Base-by-base conservation (phyloP, 805 yeast species). In the fission yeast (Schizosaccharomyces pombe) region DNA sequence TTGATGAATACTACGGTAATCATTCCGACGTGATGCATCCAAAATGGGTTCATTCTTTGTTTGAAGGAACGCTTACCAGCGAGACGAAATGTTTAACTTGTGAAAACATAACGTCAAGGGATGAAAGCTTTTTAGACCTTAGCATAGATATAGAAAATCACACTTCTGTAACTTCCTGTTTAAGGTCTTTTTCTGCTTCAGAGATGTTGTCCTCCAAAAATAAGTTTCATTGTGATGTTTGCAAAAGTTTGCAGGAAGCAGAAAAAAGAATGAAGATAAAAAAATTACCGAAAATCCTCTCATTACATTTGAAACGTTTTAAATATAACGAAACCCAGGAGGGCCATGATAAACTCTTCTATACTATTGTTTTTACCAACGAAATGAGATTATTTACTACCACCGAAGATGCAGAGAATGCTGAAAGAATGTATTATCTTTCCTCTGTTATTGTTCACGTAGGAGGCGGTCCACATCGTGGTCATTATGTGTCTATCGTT, bases 391-490 rank as follows among this genome's bases (percentile, higher is more conserved):
- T 85, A 30, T 78, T 80, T 62, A 70, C 64, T 57, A 79, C 89
- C 31, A 76, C 86, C 0, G 73, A 74, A 51, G 76, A 75, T 60
- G 62, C 75, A 53, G 67, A 67, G 26, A 66, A 70, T 14, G 71
- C 75, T 1, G 76, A 76, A 59, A 76, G 75, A 60, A 70, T 79
- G 19, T 91, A 86, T 62, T 95, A 87, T 61, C 68, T 91, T 53
- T 81, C 78, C 58, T 85, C 89, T 0, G 79, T 89, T 47, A 91
- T 91, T 11, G 86, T 91, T 9, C 98, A 91, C 63, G 79, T 91
- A 60, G 98, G 98, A 4, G 94, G 95, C 3, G 96, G 97, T 0
- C 96, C 97, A 1, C 86, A 85, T 69, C 95, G 87, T 67, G 98
- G 98, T 0, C 98, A 91, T 64, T 91, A 91, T 65, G 89, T 91